Conservation (phyloP, 2,329 filamentous ascomycete genomes). For the Ceratocystis colombiana region DNA sequence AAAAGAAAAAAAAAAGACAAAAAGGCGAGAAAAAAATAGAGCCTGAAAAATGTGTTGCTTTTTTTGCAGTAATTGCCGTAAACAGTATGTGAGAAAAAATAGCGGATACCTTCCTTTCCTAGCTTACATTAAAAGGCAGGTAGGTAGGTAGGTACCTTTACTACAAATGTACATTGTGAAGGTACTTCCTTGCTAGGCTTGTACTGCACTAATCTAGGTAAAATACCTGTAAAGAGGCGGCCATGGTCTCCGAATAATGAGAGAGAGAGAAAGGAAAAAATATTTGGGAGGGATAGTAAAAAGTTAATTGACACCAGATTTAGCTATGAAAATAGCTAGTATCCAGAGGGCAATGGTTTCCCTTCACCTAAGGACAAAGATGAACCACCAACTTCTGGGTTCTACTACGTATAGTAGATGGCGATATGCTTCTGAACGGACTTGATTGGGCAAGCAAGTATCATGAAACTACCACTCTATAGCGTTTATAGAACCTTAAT, state of each 20-base stretch:
- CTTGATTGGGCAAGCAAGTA: too few species aligned
- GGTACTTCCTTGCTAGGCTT: not conserved
- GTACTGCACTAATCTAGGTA: not conserved
- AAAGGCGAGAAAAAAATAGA: not conserved
- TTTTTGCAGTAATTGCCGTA: constrained; percentile 4
- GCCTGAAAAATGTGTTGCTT: not conserved
- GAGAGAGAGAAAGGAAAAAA: not conserved
- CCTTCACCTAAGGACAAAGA: too few species aligned
- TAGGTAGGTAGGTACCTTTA: not conserved
- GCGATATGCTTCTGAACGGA: too few species aligned
- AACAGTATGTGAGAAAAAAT: not conserved
- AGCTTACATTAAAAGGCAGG: not conserved
- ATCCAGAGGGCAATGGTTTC: too few species aligned
- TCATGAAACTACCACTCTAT: too few species aligned
- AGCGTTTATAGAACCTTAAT: too few species aligned
- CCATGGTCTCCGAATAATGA: not conserved
- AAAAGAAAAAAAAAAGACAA: not conserved
- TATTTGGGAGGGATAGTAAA: too few species aligned
- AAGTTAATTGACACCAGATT: too few species aligned
- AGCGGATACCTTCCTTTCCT: constrained; percentile 10
- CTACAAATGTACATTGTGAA: not conserved
- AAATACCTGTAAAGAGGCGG: not conserved
- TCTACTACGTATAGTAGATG: too few species aligned
- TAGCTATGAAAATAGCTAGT: too few species aligned
- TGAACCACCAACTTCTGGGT: too few species aligned